A percentile compares a stretch with the other conserved stretches of the same genome.
Evolutionary conservation across 306 rosid species (phyloP).

Genomic region (Senna siamea): DNA sequence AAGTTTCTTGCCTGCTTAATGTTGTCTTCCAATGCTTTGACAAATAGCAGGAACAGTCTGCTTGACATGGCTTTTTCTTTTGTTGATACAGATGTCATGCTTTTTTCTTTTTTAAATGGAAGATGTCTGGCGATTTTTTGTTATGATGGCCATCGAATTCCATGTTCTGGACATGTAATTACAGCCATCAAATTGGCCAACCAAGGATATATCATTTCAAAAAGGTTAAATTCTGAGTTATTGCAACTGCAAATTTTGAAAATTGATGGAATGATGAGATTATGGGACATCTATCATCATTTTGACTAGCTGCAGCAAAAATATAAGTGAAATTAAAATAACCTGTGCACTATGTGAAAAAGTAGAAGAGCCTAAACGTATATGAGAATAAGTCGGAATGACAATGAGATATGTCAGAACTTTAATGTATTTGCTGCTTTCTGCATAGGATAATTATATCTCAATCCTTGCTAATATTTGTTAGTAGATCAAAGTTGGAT

Average conservation of each 20-base stretch:
- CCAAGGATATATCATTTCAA: not conserved
- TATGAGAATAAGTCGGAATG: not conserved
- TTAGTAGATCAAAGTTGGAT: not conserved
- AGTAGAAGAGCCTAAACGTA: not conserved
- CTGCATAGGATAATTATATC: not conserved
- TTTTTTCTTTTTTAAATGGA: not conserved
- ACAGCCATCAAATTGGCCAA: not conserved
- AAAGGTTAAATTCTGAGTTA: not conserved
- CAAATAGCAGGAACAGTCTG: not conserved
- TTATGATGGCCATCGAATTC: not conserved
- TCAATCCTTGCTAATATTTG: not conserved
- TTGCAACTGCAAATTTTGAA: not conserved
- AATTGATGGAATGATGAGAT: not conserved
- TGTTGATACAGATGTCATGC: conserved; percentile 9
- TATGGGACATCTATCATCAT: not conserved
- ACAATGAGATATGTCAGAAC: not conserved
- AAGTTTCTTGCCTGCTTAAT: conserved; percentile 21
- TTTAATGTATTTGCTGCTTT: conserved; percentile 7
- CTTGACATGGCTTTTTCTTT: conserved; percentile 27
- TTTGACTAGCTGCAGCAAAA: not conserved
- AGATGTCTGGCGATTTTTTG: not conserved
- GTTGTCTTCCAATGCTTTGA: conserved; percentile 3
- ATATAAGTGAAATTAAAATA: not conserved
- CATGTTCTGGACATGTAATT: not conserved
- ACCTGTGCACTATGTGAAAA: not conserved